These are phyloP conservation scores for Cercospora beticola DNA, from an alignment of 2,329 filamentous ascomycete species.

Conservation along the genomic window DNA sequence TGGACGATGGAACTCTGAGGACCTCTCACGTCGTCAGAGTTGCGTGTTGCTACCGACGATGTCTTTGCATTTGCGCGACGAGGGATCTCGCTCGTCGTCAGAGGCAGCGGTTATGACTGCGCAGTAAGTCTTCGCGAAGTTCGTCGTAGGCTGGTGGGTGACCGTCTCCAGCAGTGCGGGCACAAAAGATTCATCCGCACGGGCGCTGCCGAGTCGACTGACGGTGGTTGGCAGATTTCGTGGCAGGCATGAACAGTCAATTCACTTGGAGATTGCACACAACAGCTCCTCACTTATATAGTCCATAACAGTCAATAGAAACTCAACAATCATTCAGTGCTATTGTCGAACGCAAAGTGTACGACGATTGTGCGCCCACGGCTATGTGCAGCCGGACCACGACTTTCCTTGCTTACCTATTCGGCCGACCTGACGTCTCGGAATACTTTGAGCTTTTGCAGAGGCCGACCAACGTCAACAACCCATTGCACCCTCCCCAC, in stretches of 20 bases:
- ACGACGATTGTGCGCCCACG: background rate
- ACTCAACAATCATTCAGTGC: background rate
- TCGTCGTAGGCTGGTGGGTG: slow-evolving; percentile 3
- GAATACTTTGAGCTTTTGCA: slow-evolving; percentile 15
- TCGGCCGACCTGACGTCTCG: slow-evolving; percentile 8
- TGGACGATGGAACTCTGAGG: slow-evolving; percentile 32
- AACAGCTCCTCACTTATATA: background rate
- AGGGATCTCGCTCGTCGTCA: background rate
- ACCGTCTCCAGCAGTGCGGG: slow-evolving; percentile 1
- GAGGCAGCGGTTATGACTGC: background rate
- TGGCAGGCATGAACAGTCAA: background rate
- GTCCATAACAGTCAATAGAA: background rate
- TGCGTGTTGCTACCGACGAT: slow-evolving; percentile 32
- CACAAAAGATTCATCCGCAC: slow-evolving; percentile 8
- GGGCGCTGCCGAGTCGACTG: background rate
- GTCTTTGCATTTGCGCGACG: slow-evolving; percentile 34
- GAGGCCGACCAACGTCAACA: slow-evolving; percentile 11
- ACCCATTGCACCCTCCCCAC: slow-evolving; percentile 22
- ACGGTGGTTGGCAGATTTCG: background rate
- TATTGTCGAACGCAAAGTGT: background rate
- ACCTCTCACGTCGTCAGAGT: slow-evolving; percentile 41
- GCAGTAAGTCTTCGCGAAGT: background rate
- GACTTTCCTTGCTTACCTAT: slow-evolving; percentile 12
- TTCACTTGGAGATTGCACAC: background rate
- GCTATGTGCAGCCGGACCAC: background rate